These are phyloP conservation scores for Exophiala calicioides DNA, from an alignment of 2,329 filamentous ascomycete genomes.

Conservation along the genomic window DNA sequence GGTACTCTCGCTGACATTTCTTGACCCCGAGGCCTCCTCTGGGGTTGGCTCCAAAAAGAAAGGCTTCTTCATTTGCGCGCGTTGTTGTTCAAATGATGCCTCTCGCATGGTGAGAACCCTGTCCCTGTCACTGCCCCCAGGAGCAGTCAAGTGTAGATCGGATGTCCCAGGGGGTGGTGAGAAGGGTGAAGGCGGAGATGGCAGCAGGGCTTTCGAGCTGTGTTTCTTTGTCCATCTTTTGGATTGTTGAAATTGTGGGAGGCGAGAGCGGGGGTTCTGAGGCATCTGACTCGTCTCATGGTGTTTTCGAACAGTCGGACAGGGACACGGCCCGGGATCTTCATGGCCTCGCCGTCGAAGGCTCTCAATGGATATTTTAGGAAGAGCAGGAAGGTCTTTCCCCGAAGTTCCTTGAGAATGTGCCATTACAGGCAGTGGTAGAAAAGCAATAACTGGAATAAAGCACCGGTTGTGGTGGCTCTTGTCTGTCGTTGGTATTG, in stretches of 20 bases:
- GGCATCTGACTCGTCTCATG: constrained; percentile 5
- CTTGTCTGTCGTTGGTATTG: too few relatives aligned
- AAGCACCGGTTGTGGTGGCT: too few relatives aligned
- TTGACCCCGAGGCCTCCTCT: constrained; percentile 4
- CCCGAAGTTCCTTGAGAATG: background rate
- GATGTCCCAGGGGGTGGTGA: background rate
- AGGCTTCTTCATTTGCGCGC: constrained; percentile 10
- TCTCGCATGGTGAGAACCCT: constrained; percentile 14
- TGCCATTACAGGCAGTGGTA: too few relatives aligned
- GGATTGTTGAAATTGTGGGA: constrained; percentile 26
- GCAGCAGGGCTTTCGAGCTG: background rate
- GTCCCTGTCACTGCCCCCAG: constrained; percentile 1
- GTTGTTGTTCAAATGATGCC: constrained; percentile 26
- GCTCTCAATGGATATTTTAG: constrained; percentile 12
- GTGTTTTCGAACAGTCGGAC: constrained; percentile 12
- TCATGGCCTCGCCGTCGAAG: background rate
- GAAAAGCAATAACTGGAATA: too few relatives aligned
- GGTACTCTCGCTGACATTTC: constrained; percentile 4
- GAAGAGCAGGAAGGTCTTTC: constrained; percentile 15
- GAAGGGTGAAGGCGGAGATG: constrained; percentile 1
- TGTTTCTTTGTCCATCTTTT: constrained; percentile 23
- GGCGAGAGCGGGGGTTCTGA: constrained; percentile 1
- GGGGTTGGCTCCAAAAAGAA: background rate
- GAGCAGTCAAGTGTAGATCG: too few relatives aligned
- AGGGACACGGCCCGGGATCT: constrained; percentile 9